These are phyloP conservation scores for Escallonia rubra DNA, from an alignment of 129 eudicot species.

Conservation along the genomic window DNA sequence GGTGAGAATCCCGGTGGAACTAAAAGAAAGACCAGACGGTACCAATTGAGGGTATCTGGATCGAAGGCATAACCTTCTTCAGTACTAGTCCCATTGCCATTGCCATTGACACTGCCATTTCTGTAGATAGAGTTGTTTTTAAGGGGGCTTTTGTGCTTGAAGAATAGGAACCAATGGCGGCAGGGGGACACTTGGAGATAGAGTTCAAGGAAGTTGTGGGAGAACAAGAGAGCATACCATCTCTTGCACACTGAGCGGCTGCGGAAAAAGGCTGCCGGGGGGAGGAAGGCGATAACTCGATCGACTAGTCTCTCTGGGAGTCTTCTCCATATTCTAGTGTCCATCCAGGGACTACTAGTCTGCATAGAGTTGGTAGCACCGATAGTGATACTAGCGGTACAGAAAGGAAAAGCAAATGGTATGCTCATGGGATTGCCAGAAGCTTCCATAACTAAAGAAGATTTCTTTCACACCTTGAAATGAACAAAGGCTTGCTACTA, in stretches of 20 bases:
- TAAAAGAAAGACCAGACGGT: slow-evolving; percentile 49
- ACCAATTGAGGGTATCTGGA: slow-evolving; percentile 60
- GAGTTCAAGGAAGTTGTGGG: slow-evolving; percentile 55
- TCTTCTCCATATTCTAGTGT: slow-evolving; percentile 76
- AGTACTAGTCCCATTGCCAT: slow-evolving; percentile 2
- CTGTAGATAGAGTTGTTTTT: slow-evolving; percentile 16
- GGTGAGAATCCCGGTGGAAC: slow-evolving; percentile 78
- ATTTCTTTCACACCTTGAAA: too few species aligned
- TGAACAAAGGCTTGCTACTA: too few species aligned
- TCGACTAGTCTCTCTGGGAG: slow-evolving; percentile 70
- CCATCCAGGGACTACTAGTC: slow-evolving; percentile 54
- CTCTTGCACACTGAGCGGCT: slow-evolving; percentile 81
- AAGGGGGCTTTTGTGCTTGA: slow-evolving; percentile 42
- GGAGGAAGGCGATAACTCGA: slow-evolving; percentile 75
- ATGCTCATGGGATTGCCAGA: slow-evolving; percentile 41
- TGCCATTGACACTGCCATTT: slow-evolving; percentile 14
- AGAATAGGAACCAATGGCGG: slow-evolving; percentile 73
- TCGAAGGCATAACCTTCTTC: slow-evolving; percentile 63
- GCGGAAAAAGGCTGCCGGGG: slow-evolving; percentile 80
- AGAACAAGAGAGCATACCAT: slow-evolving; percentile 82
- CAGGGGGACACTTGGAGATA: slow-evolving; percentile 64
- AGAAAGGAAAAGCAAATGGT: slow-evolving; percentile 36
- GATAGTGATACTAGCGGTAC: slow-evolving; percentile 6
- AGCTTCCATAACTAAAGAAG: slow-evolving; percentile 52
- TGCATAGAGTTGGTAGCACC: slow-evolving; percentile 3